Evolutionary conservation across 2,329 filamentous ascomycete species (phyloP), one percentile per base, ranked within the genome.

Genomic region (Ascochyta clinopodiicola): DNA sequence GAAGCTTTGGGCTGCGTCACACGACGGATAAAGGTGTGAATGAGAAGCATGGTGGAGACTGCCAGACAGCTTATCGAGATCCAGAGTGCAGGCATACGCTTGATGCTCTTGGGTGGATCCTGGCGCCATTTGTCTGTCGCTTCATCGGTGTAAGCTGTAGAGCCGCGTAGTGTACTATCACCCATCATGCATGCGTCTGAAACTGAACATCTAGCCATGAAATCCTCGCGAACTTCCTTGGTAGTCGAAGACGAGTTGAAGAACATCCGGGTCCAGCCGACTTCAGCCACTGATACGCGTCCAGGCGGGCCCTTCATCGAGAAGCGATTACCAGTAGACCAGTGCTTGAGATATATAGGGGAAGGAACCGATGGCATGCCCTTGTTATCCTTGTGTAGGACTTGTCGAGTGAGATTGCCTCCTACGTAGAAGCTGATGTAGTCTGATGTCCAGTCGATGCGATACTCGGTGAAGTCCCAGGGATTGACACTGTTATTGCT

Each of bases 161-260:
- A 69, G 15, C 72, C 72, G 21, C 75, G 72, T 12, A 78, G 63
- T 9, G 62, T 63, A 27, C 62, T 59, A 49, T 78, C 74, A 27
- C 71, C 63, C 60, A 75, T 75, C 2, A 62, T 68, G 53, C 77
- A 79, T 12, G 74, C 73, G 32, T 68, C 61, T 3, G 59, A 43
- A 12, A 67, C 24, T 17, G 63, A 51, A 46, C 76, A 79, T 29
- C 66, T 64, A 3, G 58, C 46, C 22, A 67, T 62, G 46, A 75
- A 77, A 6, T 65, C 59, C 10, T 64, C 57, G 25, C 57, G 64
- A 6, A 62, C 58, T 12, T 70, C 60, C 17, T 69, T 49, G 8
- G 69, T 78, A 66, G 73, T 77, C 7, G 72, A 59, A 1, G 80
- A 80, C 0, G 79, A 79, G 59, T 82, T 82, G 73, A 82, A 82